phyloP scores from a whole-genome alignment of 163 green algal genomes.

The Prototheca cutis region DNA sequence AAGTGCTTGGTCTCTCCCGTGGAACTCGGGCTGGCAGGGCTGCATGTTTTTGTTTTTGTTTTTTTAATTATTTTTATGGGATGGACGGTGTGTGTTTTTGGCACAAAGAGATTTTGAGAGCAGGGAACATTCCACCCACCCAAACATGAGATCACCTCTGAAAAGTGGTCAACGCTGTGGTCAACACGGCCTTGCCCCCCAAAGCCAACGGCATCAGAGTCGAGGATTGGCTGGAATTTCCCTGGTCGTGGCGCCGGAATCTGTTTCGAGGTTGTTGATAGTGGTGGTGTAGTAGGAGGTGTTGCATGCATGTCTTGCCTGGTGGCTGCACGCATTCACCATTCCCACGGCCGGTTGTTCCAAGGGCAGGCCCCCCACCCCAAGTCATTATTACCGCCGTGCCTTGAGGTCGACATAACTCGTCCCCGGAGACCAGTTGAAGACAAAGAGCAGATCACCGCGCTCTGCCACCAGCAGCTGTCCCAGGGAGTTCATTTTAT shows the following conservation, averaged over 20 bases:
- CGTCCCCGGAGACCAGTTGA: conserved; percentile 80
- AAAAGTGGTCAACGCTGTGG: conserved; percentile 62
- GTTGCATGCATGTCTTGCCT: too few relatives aligned
- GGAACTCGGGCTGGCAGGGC: not conserved
- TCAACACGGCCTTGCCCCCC: conserved; percentile 53
- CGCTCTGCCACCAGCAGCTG: conserved; percentile 89
- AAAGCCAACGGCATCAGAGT: conserved; percentile 66
- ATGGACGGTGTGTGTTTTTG: too few relatives aligned
- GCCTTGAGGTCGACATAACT: conserved; percentile 56
- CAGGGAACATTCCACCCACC: too few relatives aligned
- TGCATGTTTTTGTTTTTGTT: too few relatives aligned
- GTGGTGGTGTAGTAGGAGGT: too few relatives aligned
- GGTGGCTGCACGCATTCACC: too few relatives aligned
- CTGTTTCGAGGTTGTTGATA: conserved; percentile 21
- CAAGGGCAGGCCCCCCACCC: too few relatives aligned
- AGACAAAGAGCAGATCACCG: conserved; percentile 86
- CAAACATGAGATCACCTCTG: too few relatives aligned
- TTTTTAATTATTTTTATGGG: too few relatives aligned
- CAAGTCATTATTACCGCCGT: too few relatives aligned
- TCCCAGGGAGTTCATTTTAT: not conserved
- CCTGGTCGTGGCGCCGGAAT: conserved; percentile 66
- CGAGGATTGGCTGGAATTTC: conserved; percentile 69
- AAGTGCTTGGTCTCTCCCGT: not conserved
- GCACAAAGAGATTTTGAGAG: too few relatives aligned
- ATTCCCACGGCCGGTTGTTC: too few relatives aligned